These are phyloP conservation scores for Ogataea angusta DNA, from an alignment of 805 yeast species.

Conservation along the genomic window DNA sequence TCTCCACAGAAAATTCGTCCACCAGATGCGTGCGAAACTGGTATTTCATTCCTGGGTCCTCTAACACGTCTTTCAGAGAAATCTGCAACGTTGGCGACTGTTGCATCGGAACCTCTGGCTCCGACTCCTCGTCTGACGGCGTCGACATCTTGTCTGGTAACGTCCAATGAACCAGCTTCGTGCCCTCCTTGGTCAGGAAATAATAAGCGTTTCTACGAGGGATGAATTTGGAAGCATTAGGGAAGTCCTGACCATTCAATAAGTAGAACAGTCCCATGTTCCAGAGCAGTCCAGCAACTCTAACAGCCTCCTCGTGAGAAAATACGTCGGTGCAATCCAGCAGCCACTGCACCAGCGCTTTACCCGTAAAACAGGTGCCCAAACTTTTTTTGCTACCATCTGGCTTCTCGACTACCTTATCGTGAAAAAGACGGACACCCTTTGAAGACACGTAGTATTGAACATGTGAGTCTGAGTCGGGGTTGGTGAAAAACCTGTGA, in stretches of 20 bases:
- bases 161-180: slow-evolving; percentile 24
- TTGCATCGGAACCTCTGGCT: neutral
- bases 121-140: slow-evolving; percentile 7
- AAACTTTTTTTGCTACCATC: slow-evolving; percentile 30
- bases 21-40: slow-evolving; percentile 65
- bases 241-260: slow-evolving; percentile 26
- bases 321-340: slow-evolving; percentile 82
- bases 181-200: slow-evolving; percentile 22
- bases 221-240: slow-evolving; percentile 7
- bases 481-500: slow-evolving; percentile 79
- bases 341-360: slow-evolving; percentile 81
- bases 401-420: slow-evolving; percentile 26
- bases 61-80: slow-evolving; percentile 42
- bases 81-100: slow-evolving; percentile 3
- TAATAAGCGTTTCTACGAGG: slow-evolving; percentile 23
- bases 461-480: slow-evolving; percentile 76
- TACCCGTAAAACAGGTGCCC: slow-evolving; percentile 64
- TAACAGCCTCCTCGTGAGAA: slow-evolving; percentile 48
- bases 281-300: slow-evolving; percentile 49
- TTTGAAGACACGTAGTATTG: slow-evolving; percentile 70
- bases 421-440: slow-evolving; percentile 61
- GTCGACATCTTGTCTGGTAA: neutral
- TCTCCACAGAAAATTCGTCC: slow-evolving; percentile 67
- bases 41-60: slow-evolving; percentile 74
- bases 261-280: slow-evolving; percentile 44